Conservation (phyloP, 768 basidiomycete genomes). For the Mycena polygramma region DNA sequence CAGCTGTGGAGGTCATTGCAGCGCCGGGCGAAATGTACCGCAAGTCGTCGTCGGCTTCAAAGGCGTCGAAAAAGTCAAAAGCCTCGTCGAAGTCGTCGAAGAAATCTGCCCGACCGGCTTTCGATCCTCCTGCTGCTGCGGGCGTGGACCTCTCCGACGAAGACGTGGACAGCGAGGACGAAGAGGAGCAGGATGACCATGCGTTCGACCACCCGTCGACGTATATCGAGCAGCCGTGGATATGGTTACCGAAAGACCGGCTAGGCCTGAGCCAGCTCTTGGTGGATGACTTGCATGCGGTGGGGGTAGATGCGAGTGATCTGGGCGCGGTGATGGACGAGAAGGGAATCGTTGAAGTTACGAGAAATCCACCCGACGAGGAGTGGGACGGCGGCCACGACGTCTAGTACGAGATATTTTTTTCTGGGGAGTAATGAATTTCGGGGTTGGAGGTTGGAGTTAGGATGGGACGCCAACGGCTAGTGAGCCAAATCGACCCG, state of each 20-base stretch:
- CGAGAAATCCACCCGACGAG: conserved; percentile 60
- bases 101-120: conserved; percentile 27
- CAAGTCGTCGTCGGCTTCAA: conserved; percentile 34
- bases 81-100: background rate
- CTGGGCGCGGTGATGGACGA: conserved; percentile 59
- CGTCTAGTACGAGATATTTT: background rate
- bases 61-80: conserved; percentile 37
- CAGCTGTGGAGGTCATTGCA: conserved; percentile 34
- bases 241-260: conserved; percentile 60
- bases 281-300: conserved; percentile 51
- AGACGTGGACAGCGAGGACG: conserved; percentile 47
- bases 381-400: conserved; percentile 57
- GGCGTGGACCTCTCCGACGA: conserved; percentile 42
- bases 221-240: conserved; percentile 60
- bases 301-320: conserved; percentile 59
- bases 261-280: conserved; percentile 58
- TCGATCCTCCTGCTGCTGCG: conserved; percentile 50
- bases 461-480: background rate
- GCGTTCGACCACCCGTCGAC: conserved; percentile 64
- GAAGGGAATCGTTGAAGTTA: conserved; percentile 59
- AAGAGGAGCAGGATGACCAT: conserved; percentile 52
- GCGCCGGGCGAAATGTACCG: conserved; percentile 35
- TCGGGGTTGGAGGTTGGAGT: background rate
- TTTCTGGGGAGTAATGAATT: no score
- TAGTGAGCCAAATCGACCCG: background rate